These are phyloP conservation scores for Amylocystis lapponica DNA, from an alignment of 768 basidiomycete species.

Conservation along the genomic window DNA sequence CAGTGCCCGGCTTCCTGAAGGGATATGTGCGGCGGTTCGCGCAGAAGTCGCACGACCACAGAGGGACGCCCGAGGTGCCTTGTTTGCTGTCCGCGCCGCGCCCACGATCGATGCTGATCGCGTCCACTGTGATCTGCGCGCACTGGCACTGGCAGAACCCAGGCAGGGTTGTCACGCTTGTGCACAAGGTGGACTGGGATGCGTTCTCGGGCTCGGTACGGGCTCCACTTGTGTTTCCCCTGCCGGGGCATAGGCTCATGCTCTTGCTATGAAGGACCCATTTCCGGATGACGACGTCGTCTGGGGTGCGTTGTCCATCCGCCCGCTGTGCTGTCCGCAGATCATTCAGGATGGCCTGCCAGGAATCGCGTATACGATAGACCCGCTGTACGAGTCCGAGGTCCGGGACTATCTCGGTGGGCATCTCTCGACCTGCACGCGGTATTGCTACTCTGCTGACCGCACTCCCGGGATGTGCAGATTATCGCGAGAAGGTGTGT, in stretches of 20 bases:
- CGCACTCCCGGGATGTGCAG: constrained; percentile 22
- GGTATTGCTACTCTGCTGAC: not conserved
- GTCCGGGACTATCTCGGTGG: constrained; percentile 82
- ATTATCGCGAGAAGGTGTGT: constrained; percentile 79
- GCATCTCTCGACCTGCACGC: constrained; percentile 2
- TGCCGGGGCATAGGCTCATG: constrained; percentile 5
- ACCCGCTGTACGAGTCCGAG: constrained; percentile 65
- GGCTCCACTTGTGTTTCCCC: not conserved
- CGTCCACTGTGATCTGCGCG: not conserved
- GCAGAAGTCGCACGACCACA: constrained; percentile 88
- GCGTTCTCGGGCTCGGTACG: constrained; percentile 61
- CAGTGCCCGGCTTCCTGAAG: constrained; percentile 81
- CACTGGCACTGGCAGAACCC: constrained; percentile 47
- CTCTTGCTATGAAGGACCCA: constrained; percentile 41
- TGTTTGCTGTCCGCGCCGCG: not conserved
- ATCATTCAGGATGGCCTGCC: not conserved
- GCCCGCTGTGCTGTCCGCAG: not conserved
- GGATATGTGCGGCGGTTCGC: constrained; percentile 89
- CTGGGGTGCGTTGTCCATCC: constrained; percentile 62
- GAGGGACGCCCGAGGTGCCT: constrained; percentile 78
- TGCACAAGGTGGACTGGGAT: constrained; percentile 88
- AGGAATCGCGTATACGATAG: constrained; percentile 88
- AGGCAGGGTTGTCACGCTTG: constrained; percentile 85
- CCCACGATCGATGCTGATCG: not conserved
- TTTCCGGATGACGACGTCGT: constrained; percentile 73